Evolutionary conservation across 1,284 basidiomycete genomes (phyloP).

Genomic region (Ceratobasidium sp.): DNA sequence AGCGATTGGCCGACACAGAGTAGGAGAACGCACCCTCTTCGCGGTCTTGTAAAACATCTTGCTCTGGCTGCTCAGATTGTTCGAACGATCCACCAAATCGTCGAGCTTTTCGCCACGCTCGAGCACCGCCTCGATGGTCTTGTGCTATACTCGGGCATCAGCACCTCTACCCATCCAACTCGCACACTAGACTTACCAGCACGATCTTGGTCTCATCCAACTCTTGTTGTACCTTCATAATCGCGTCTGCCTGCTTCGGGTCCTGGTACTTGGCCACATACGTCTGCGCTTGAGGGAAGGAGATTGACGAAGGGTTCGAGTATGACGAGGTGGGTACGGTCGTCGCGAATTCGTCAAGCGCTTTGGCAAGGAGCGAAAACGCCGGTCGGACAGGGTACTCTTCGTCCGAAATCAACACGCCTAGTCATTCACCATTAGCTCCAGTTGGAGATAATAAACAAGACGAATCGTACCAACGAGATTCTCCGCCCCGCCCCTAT

Average conservation of each 20-base stretch:
- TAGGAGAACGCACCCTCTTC: slow-evolving; percentile 76
- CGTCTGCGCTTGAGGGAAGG: slow-evolving; percentile 78
- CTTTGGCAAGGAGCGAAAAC: slow-evolving; percentile 94
- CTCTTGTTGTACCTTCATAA: slow-evolving; percentile 99
- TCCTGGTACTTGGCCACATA: slow-evolving; percentile 98
- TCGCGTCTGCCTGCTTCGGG: slow-evolving; percentile 96
- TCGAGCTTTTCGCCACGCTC: slow-evolving; percentile 98
- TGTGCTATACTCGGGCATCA: slow-evolving; percentile 70
- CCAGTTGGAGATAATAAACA: neutral
- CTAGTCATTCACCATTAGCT: slow-evolving; percentile 58
- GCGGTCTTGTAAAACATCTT: slow-evolving; percentile 97
- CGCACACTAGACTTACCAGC: slow-evolving; percentile 68
- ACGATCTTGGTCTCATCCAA: slow-evolving; percentile 99
- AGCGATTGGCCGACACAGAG: slow-evolving; percentile 10
- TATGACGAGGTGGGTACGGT: slow-evolving; percentile 81
- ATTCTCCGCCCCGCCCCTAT: slow-evolving; percentile 81
- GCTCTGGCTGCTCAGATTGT: slow-evolving; percentile 89
- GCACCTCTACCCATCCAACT: neutral
- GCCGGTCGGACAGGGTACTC: slow-evolving; percentile 98
- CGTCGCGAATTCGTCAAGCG: slow-evolving; percentile 92
- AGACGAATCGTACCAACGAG: slow-evolving; percentile 75
- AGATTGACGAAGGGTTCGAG: slow-evolving; percentile 72
- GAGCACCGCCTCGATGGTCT: slow-evolving; percentile 98
- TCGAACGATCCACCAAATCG: slow-evolving; percentile 95
- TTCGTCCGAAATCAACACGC: slow-evolving; percentile 92